Evolutionary conservation across 2,329 filamentous ascomycete genomes (phyloP).

Genomic region (Venturia nashicola): DNA sequence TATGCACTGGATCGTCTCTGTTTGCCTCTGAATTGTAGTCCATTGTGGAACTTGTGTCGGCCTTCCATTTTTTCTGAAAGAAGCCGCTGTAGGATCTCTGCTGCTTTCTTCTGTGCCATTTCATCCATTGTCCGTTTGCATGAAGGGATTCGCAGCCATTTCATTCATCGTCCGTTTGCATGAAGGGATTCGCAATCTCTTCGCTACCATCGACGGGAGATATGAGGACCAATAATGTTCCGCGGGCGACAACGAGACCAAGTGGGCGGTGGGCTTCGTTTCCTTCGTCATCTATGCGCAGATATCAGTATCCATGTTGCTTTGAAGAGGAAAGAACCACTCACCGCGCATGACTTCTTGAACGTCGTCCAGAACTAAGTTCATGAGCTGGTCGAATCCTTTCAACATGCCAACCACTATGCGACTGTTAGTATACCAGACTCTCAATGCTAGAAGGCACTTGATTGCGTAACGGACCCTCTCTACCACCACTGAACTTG

Average conservation of each 20-base stretch:
- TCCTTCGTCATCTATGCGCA: constrained; percentile 68
- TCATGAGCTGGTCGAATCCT: constrained; percentile 96
- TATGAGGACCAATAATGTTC: constrained; percentile 84
- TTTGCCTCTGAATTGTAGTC: neutral
- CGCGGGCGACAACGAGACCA: constrained; percentile 76
- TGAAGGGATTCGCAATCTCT: constrained; percentile 89
- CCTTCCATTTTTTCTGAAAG: neutral
- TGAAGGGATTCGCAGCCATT: constrained; percentile 64
- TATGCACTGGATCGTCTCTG: neutral
- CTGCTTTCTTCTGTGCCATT: neutral
- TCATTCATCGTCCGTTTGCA: constrained; percentile 44
- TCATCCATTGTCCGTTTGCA: constrained; percentile 44
- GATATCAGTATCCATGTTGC: neutral
- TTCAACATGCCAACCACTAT: constrained; percentile 80
- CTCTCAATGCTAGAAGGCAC: neutral
- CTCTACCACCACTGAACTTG: constrained; percentile 90
- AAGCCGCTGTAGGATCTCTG: neutral
- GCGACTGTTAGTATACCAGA: constrained; percentile 2
- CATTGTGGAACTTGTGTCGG: neutral
- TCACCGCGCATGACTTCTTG: constrained; percentile 79
- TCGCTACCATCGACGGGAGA: constrained; percentile 91
- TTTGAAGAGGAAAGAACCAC: constrained; percentile 14
- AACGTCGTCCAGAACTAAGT: constrained; percentile 88
- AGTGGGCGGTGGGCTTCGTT: constrained; percentile 72
- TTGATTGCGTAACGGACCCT: constrained; percentile 47